These are phyloP conservation scores for Pestalotiopsis sp. DNA, from an alignment of 2,329 filamentous ascomycete genomes.

Conservation along the genomic window DNA sequence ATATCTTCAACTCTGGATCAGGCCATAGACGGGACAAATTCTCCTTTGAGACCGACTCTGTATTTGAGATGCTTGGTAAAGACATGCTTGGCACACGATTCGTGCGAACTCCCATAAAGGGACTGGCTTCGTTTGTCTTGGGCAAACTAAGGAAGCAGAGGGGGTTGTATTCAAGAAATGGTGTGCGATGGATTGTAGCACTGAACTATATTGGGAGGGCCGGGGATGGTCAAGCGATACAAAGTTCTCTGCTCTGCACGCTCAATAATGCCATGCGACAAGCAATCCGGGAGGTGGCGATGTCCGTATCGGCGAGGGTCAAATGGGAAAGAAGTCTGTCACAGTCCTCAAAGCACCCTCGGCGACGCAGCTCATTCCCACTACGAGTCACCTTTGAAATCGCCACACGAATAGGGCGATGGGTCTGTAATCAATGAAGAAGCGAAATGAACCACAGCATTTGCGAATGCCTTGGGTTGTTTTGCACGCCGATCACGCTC, in stretches of 20 bases:
- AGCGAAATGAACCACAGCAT: not conserved
- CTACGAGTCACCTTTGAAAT: not conserved
- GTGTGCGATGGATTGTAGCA: not conserved
- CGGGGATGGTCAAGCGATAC: not conserved
- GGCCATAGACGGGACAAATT: constrained; percentile 1
- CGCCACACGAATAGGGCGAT: not conserved
- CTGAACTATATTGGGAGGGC: not conserved
- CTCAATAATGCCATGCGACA: not conserved
- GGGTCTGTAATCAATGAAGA: not conserved
- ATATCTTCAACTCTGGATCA: constrained; percentile 11
- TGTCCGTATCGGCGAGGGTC: not conserved
- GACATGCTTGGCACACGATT: not conserved
- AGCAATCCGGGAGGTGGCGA: not conserved
- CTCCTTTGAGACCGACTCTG: not conserved
- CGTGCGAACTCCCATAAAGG: not conserved
- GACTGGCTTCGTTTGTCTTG: not conserved
- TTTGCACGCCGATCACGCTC: not conserved
- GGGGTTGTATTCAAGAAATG: not conserved
- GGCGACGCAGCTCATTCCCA: no score
- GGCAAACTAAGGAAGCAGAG: not conserved
- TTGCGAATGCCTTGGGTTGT: not conserved
- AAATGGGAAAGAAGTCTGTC: not conserved
- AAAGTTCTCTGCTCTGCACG: not conserved
- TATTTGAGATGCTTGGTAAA: not conserved
- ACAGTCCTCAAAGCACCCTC: no score